phyloP scores from a whole-genome alignment of 441 rosid species.

The Brassica hybrid region DNA sequence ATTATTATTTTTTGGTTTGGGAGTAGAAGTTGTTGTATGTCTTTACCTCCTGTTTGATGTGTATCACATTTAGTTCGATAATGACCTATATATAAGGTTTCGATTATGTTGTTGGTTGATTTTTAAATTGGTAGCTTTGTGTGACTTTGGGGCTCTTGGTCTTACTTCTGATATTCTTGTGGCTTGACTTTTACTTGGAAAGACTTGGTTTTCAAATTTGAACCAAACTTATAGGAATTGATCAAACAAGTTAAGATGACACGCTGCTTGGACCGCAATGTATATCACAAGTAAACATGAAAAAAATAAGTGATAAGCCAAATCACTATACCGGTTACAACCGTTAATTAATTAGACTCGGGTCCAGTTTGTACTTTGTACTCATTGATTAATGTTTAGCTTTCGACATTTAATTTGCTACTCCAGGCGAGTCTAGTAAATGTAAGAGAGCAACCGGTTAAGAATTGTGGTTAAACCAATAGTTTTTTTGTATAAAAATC shows the following conservation, averaged over 20 bases:
- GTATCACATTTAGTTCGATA: constrained; percentile 18
- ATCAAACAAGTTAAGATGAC: constrained; percentile 43
- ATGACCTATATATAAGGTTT: constrained; percentile 32
- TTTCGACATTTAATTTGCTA: background rate
- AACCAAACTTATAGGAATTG: constrained; percentile 34
- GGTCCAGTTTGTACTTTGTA: background rate
- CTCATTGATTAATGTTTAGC: too few relatives aligned
- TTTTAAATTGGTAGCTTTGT: constrained; percentile 24
- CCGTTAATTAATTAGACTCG: too few relatives aligned
- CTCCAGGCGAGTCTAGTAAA: background rate
- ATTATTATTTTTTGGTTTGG: background rate
- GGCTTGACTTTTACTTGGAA: constrained; percentile 42
- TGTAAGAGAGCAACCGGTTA: constrained; percentile 6
- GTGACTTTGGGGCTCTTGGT: constrained; percentile 28
- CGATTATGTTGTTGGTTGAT: constrained; percentile 22
- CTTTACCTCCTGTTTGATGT: constrained; percentile 29
- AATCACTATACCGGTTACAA: constrained; percentile 6
- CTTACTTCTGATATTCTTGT: constrained; percentile 31
- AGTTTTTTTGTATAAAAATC: background rate
- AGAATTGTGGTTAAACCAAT: background rate
- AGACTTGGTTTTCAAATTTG: constrained; percentile 38
- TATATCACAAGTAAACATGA: constrained; percentile 7
- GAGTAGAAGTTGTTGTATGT: constrained; percentile 26
- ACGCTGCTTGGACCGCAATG: constrained; percentile 38
- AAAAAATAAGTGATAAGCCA: background rate